Evolutionary conservation across 1,284 basidiomycete genomes (phyloP), one percentile per base, ranked within the genome.

Genomic region (Fomes fomentarius): DNA sequence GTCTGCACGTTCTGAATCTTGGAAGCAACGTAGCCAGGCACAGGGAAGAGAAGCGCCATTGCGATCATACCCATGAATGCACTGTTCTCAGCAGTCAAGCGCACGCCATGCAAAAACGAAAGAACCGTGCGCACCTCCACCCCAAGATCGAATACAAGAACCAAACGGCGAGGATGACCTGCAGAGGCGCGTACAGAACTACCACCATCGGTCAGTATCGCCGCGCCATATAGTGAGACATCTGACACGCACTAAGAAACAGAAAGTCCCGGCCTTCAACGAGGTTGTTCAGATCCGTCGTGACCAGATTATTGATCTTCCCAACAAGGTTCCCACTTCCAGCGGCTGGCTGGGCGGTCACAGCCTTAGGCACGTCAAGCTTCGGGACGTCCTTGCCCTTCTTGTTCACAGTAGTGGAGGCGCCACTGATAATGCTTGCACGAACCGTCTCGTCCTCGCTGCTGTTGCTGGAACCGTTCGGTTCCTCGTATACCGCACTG

Each of bases 41-140:
- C 54, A 0, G 85, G 85, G 52, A 86, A 76, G 25, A 80, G 62
- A 6, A 74, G 31, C 2, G 80, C 44, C 66, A 87, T 84, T 9
- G 74, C 68, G 1, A 67, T 70, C 67, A 88, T 73, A 8, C 85
- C 80, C 30, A 80, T 69, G 33, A 81, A 69, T 2, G 79, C 72
- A 50, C 76, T 54, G 2, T 12, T 12, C 21, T 19, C 10, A 1
- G 24, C 15, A 2, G 11, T n/a, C 12, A 40, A 45, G 10, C 9
- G 2, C 0, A 4, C n/a, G n/a, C n/a, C n/a, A n/a, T n/a, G n/a
- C n/a, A n/a, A n/a, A n/a, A n/a, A n/a, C n/a, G n/a, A 30, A 12
- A 24, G 12, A 5, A 4, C 10, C 2, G 12, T 6, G 43, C 52
- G 56, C 40, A 77, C 71, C 70, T 78, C 76, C 77, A 80, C n/a